Conservation (phyloP, 768 basidiomycete genomes). For the Aureoboletus auriporus region DNA sequence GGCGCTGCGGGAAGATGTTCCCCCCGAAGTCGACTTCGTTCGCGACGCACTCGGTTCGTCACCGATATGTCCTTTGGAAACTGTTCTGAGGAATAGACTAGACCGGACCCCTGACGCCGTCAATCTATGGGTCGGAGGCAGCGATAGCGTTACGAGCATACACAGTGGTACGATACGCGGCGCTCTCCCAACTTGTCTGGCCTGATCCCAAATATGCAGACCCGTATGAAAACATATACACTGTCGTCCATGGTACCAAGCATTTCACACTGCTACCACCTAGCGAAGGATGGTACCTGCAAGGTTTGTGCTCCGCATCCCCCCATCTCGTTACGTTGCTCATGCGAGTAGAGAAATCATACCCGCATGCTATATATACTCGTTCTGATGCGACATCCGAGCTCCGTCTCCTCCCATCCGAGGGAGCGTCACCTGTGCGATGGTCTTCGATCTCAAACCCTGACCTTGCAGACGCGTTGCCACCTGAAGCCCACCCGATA, state of each 20-base stretch:
- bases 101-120: conserved; percentile 78
- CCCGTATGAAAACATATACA: conserved; percentile 93
- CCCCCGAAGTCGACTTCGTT: conserved; percentile 68
- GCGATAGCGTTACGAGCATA: conserved; percentile 73
- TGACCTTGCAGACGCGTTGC: conserved; percentile 40
- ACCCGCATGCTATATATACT: conserved; percentile 64
- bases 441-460: conserved; percentile 81
- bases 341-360: conserved; percentile 46
- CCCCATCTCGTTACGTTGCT: not conserved
- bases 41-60: conserved; percentile 70
- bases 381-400: conserved; percentile 28
- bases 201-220: conserved; percentile 37
- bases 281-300: conserved; percentile 79
- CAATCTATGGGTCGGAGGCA: conserved; percentile 89
- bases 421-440: conserved; percentile 47
- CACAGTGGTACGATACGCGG: conserved; percentile 62
- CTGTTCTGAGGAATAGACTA: conserved; percentile 18
- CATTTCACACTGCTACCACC: conserved; percentile 86
- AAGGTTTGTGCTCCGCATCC: conserved; percentile 50
- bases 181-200: not conserved
- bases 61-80: not conserved
- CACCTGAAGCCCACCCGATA: conserved; percentile 58
- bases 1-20: conserved; percentile 61
- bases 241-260: conserved; percentile 79
- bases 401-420: conserved; percentile 31